Evolutionary conservation across 805 yeast genomes (phyloP), one percentile per base, ranked within the genome.

Genomic region (Suhomyces sp.): DNA sequence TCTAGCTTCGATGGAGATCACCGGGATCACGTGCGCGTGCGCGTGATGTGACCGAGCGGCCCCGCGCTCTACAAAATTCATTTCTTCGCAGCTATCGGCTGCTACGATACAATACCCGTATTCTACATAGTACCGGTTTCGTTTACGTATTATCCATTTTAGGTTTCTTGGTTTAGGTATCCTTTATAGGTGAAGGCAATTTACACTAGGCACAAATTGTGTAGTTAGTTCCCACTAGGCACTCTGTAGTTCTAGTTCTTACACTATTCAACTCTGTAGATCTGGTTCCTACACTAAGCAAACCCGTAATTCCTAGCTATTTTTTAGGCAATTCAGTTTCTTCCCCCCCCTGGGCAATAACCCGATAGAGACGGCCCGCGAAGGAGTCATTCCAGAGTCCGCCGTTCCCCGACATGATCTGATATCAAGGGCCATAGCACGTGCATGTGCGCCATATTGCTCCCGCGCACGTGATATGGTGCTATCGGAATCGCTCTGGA

Each of bases 401-500:
- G 15, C 36, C 36, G 42, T 7, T 17, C 23, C 10, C 42, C 42
- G 24, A n/a, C 12, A 9, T 10, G 42, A 17, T 38, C 42, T n/a
- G 36, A 6, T 3, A 17, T 10, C 24, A 10, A 38, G 42, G 24
- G 42, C 19, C 48, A 46, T 46, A 7, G 40, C 48, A 46, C 48
- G 48, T 46, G 48, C 6, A 12, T 1, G 12, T 9, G n/a, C 40
- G 40, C 48, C 23, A 46, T 31, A 23, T 23, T 26, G 17, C 35
- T 6, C 33, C 10, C 24, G 12, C 7, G 24, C 52, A 50, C 53
- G 53, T 50, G 53, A 50, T 50, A 42, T 50, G 48, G 22, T 44
- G 29, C 33, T 29, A 51, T 47, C 44, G 23, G 10, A 26, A n/a
- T 19, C 17, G 22, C 24, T 9, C 10, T 38, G 13, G 13, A 7